Evolutionary conservation across 495 filamentous ascomycete species (phyloP).

Genomic region (Podospora pseudocomata): DNA sequence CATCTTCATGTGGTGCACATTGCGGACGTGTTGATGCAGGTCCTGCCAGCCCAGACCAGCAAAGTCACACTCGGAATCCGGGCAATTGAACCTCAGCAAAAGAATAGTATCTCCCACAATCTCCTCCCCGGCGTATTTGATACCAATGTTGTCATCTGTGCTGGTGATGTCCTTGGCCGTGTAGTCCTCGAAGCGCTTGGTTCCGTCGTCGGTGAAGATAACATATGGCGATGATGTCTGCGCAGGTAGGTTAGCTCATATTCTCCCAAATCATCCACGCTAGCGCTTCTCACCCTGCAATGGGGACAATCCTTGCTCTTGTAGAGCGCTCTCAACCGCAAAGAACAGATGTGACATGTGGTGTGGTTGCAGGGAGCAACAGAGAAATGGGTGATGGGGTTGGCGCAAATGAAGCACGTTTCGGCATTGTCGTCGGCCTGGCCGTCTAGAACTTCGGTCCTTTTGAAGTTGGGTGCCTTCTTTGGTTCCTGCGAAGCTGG

Average conservation of each 20-base stretch:
- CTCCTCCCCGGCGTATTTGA: slow-evolving; percentile 79
- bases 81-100: slow-evolving; percentile 93
- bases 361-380: slow-evolving; percentile 91
- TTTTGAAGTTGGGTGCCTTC: slow-evolving; percentile 24
- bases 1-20: slow-evolving; percentile 78
- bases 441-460: slow-evolving; percentile 20
- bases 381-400: slow-evolving; percentile 74
- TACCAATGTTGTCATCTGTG: slow-evolving; percentile 78
- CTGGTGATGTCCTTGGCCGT: slow-evolving; percentile 64
- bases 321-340: slow-evolving; percentile 86
- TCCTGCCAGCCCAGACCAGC: slow-evolving; percentile 92
- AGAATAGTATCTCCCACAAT: slow-evolving; percentile 85
- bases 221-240: slow-evolving; percentile 79
- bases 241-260: slow-evolving; percentile 10
- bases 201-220: slow-evolving; percentile 80
- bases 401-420: slow-evolving; percentile 96
- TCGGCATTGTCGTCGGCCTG: slow-evolving; percentile 60
- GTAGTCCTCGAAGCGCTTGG: slow-evolving; percentile 82
- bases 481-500: slow-evolving; percentile 18
- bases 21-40: slow-evolving; percentile 84
- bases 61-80: slow-evolving; percentile 76
- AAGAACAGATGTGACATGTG: slow-evolving; percentile 91
- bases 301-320: slow-evolving; percentile 94
- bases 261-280: slow-evolving; percentile 6
- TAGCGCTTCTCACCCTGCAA: slow-evolving; percentile 67